These are phyloP conservation scores for Asterionellopsis glacialis DNA, from an alignment of 108 stramenopile genomes.

Conservation along the genomic window DNA sequence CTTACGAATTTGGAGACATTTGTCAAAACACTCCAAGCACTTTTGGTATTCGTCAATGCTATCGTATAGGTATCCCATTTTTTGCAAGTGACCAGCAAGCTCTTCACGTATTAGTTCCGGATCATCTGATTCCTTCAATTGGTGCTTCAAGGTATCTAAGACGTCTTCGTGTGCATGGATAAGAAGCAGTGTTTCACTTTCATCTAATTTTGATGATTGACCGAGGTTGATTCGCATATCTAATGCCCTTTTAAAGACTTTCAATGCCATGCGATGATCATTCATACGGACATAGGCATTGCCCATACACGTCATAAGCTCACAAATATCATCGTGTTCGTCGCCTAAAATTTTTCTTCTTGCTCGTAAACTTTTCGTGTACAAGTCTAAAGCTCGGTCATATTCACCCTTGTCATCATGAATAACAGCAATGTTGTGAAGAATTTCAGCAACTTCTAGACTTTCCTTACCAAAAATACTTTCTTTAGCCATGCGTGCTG, in stretches of 20 bases:
- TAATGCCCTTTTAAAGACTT: slow-evolving; percentile 29
- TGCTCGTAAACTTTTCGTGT: slow-evolving; percentile 29
- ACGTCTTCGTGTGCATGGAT: slow-evolving; percentile 42
- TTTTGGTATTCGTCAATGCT: slow-evolving; percentile 24
- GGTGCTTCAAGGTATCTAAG: slow-evolving; percentile 19
- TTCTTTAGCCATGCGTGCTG: slow-evolving; percentile 33
- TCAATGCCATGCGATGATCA: slow-evolving; percentile 23
- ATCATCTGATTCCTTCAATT: slow-evolving; percentile 11
- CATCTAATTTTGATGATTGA: slow-evolving; percentile 6
- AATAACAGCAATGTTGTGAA: slow-evolving; percentile 44
- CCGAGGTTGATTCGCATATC: slow-evolving; percentile 18
- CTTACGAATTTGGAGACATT: slow-evolving; percentile 32
- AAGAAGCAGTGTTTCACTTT: slow-evolving; percentile 12
- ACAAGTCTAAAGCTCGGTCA: slow-evolving; percentile 22
- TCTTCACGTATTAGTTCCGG: slow-evolving; percentile 14
- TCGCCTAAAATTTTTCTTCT: slow-evolving; percentile 18
- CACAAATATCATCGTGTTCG: slow-evolving; percentile 36
- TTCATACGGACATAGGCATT: slow-evolving; percentile 33
- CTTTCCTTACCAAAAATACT: slow-evolving; percentile 26
- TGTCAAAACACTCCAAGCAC: slow-evolving; percentile 29
- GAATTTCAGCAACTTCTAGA: slow-evolving; percentile 32
- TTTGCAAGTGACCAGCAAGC: slow-evolving; percentile 25
- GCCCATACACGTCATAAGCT: slow-evolving; percentile 39
- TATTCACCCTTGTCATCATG: slow-evolving; percentile 31
- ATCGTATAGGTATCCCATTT: slow-evolving; percentile 37